Percentiles rank a stretch among this genome's conserved stretches.
Conservation (phyloP, 345 rosid genomes). For the Brassica incana region DNA sequence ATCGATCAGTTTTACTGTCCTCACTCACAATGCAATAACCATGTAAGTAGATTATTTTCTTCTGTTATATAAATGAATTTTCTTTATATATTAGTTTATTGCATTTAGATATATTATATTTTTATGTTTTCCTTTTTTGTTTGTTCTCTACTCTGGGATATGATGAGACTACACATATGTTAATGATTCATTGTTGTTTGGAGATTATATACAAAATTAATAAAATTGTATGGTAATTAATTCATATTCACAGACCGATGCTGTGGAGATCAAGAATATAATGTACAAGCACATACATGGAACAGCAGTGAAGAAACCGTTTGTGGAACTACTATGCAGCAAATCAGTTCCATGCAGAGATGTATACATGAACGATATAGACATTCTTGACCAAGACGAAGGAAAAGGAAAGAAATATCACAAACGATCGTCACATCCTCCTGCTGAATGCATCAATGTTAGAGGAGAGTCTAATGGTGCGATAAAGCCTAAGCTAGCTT, state of each 20-base stretch:
- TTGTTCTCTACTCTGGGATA: background rate
- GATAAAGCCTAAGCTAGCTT: constrained; percentile 40
- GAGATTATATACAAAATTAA: background rate
- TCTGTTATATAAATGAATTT: background rate
- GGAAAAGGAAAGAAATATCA: background rate
- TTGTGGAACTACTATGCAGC: constrained; percentile 45
- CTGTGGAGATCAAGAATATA: constrained; percentile 43
- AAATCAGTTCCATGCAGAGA: constrained; percentile 40
- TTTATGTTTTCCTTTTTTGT: background rate
- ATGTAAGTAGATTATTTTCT: constrained; percentile 27
- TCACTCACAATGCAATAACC: constrained; percentile 43
- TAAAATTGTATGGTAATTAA: background rate
- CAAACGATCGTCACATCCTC: constrained; percentile 11
- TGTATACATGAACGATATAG: constrained; percentile 39
- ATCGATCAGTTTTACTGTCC: constrained; percentile 59
- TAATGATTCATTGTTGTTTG: background rate
- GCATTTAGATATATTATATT: background rate
- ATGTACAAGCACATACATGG: constrained; percentile 38
- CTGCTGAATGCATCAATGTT: constrained; percentile 43
- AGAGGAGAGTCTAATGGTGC: constrained; percentile 34
- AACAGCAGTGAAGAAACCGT: constrained; percentile 32
- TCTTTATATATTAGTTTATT: background rate
- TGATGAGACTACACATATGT: background rate
- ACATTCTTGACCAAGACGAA: constrained; percentile 17
- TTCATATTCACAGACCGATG: constrained; percentile 35